Percentiles rank a stretch among this genome's conserved stretches.
Evolutionary conservation across 139 green algal species (phyloP).

Genomic region (Closterium sp.): DNA sequence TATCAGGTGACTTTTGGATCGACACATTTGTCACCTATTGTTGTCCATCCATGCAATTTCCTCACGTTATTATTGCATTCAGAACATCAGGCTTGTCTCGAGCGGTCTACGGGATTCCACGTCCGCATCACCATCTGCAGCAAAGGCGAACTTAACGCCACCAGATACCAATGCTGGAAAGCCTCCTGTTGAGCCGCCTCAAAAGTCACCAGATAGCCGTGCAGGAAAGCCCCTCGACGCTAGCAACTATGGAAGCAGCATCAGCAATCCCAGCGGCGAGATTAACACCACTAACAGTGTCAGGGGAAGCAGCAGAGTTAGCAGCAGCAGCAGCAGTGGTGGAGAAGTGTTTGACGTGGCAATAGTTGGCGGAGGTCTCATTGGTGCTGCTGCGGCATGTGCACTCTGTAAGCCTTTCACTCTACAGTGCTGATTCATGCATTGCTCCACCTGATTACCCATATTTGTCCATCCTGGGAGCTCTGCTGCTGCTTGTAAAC

Average conservation of each 20-base stretch:
- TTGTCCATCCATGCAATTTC: too few species aligned
- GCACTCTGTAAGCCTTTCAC: not conserved
- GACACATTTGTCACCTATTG: too few species aligned
- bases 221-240: not conserved
- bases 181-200: too few species aligned
- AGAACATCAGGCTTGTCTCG: not conserved
- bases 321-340: not conserved
- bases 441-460: not conserved
- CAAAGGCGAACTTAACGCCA: not conserved
- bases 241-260: not conserved
- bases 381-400: conserved; percentile 11
- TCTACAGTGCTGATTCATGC: not conserved
- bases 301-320: not conserved
- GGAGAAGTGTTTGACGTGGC: not conserved
- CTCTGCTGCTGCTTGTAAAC: too few species aligned
- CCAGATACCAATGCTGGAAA: not conserved
- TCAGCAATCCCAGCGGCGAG: not conserved
- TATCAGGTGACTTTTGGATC: not conserved
- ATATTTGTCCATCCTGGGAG: not conserved
- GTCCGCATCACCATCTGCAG: not conserved
- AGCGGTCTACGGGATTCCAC: not conserved
- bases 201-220: too few species aligned
- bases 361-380: not conserved
- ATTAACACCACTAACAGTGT: not conserved
- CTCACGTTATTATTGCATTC: not conserved